Evolutionary conservation across 1,139 yeast species (phyloP).

Genomic region (Yamadazyma mexicana): DNA sequence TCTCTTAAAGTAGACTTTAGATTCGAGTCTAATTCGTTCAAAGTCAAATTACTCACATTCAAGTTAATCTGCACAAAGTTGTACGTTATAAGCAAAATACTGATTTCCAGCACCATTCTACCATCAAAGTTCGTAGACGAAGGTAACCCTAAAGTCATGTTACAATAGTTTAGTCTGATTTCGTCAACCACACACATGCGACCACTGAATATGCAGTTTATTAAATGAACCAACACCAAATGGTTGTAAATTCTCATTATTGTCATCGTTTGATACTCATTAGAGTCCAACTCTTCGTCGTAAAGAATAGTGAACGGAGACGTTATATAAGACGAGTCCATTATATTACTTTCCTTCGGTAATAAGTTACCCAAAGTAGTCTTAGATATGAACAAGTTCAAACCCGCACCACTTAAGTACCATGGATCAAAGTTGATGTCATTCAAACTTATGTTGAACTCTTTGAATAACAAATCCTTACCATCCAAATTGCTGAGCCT

Average conservation of each 20-base stretch:
- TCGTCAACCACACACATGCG: slow-evolving; percentile 75
- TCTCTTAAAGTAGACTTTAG: slow-evolving; percentile 32
- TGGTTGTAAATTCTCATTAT: slow-evolving; percentile 71
- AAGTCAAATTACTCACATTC: slow-evolving; percentile 20
- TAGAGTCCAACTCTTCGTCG: slow-evolving; percentile 30
- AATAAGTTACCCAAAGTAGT: slow-evolving; percentile 33
- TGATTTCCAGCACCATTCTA: slow-evolving; percentile 78
- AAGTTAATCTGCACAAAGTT: slow-evolving; percentile 52
- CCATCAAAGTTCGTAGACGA: slow-evolving; percentile 81
- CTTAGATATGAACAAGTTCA: slow-evolving; percentile 56
- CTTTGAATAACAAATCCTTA: slow-evolving; percentile 14
- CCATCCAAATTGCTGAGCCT: slow-evolving; percentile 10
- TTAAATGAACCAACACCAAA: slow-evolving; percentile 66
- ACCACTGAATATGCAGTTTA: slow-evolving; percentile 69
- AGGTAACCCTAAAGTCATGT: slow-evolving; percentile 59
- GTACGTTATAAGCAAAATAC: slow-evolving; percentile 61
- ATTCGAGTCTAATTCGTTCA: slow-evolving; percentile 23
- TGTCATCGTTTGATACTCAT: slow-evolving; percentile 52
- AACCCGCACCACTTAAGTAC: slow-evolving; percentile 59
- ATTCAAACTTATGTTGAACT: slow-evolving; percentile 20
- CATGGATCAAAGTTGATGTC: slow-evolving; percentile 52
- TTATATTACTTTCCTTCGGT: slow-evolving; percentile 11
- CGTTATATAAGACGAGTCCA: slow-evolving; percentile 11
- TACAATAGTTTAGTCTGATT: slow-evolving; percentile 60
- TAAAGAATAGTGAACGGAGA: slow-evolving; percentile 31